A percentile compares a stretch with the other conserved stretches of the same genome.
These are phyloP conservation scores for Cylindricascospora bacillispora DNA, from an alignment of 1,139 yeast genomes.

Conservation along the genomic window DNA sequence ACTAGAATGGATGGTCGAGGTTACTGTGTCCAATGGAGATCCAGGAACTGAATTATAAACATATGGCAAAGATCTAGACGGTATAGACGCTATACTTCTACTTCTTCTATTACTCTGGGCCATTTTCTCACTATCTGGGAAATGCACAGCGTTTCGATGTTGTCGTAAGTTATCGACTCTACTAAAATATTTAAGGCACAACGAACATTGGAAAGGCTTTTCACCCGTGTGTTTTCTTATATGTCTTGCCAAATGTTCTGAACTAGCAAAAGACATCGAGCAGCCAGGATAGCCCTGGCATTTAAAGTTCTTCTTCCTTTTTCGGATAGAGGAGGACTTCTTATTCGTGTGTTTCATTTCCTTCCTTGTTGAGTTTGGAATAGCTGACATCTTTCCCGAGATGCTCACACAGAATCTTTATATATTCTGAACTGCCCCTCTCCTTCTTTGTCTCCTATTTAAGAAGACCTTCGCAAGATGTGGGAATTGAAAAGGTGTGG, in stretches of 20 bases:
- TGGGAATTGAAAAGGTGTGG: too few relatives aligned
- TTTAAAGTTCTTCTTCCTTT: slow-evolving; percentile 35
- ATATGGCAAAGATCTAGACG: neutral
- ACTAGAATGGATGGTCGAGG: too few relatives aligned
- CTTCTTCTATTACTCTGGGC: neutral
- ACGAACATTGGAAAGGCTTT: slow-evolving; percentile 80
- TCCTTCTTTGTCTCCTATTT: neutral
- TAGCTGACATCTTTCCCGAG: too few relatives aligned
- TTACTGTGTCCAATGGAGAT: neutral
- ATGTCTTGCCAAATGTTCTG: slow-evolving; percentile 87
- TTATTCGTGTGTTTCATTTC: too few relatives aligned
- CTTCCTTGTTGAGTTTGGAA: too few relatives aligned
- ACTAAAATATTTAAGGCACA: slow-evolving; percentile 68
- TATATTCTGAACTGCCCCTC: too few relatives aligned
- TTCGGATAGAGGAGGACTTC: too few relatives aligned
- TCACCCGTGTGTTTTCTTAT: slow-evolving; percentile 92
- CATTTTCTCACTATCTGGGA: slow-evolving; percentile 25
- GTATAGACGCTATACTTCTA: neutral
- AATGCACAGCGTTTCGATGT: slow-evolving; percentile 88
- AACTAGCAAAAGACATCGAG: slow-evolving; percentile 74
- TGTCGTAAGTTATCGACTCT: slow-evolving; percentile 82
- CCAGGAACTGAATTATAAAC: neutral
- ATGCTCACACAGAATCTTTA: too few relatives aligned
- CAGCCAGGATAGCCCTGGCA: slow-evolving; percentile 85
- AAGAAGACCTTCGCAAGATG: too few relatives aligned